phyloP scores from a whole-genome alignment of 2,329 filamentous ascomycete species.

The Claviceps digitariae region DNA sequence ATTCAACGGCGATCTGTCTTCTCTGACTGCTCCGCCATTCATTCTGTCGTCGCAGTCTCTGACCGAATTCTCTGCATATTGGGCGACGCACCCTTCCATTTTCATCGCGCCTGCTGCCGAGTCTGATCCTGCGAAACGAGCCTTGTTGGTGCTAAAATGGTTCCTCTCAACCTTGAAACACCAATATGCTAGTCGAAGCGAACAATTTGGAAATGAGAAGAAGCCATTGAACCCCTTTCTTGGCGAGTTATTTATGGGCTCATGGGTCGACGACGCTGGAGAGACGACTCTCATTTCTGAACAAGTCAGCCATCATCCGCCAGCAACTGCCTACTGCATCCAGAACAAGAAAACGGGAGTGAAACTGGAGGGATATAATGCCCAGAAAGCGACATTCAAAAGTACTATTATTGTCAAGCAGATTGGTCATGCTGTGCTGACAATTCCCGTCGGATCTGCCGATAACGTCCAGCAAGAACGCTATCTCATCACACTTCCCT shows the following conservation, averaged over 20 bases:
- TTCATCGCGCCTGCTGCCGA: conserved; percentile 75
- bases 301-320: conserved; percentile 90
- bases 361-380: conserved; percentile 76
- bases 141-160: conserved; percentile 86
- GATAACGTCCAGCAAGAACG: conserved; percentile 38
- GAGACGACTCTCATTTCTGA: conserved; percentile 81
- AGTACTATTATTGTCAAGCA: conserved; percentile 92
- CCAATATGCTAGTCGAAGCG: conserved; percentile 62
- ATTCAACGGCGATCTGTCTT: conserved; percentile 71
- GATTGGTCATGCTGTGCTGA: conserved; percentile 76
- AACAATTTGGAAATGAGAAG: conserved; percentile 80
- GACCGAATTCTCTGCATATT: conserved; percentile 71
- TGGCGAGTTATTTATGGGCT: conserved; percentile 84
- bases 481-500: conserved; percentile 84
- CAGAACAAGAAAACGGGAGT: conserved; percentile 76
- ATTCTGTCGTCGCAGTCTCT: conserved; percentile 68
- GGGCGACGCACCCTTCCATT: conserved; percentile 64
- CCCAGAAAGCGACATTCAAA: conserved; percentile 89
- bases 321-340: conserved; percentile 88
- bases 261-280: conserved; percentile 73
- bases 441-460: conserved; percentile 40
- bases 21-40: conserved; percentile 69
- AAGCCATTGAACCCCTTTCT: conserved; percentile 96
- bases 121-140: conserved; percentile 65
- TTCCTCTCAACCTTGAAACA: conserved; percentile 88